A percentile compares a stretch with the other conserved stretches of the same genome.
Conservation (phyloP, 129 eudicot species). For the Ambrosia artemisiifolia region DNA sequence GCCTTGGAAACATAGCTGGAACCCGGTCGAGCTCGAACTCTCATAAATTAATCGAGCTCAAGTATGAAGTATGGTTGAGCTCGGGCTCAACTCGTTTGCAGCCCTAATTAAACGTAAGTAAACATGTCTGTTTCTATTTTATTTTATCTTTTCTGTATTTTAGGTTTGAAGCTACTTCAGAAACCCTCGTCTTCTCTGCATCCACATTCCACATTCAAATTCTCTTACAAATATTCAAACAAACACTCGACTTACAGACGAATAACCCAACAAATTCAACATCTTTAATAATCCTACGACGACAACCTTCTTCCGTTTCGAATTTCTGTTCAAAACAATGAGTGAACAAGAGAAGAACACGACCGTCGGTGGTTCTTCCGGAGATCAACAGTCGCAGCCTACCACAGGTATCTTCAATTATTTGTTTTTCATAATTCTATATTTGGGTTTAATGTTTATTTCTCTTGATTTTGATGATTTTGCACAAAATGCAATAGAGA, state of each 20-base stretch:
- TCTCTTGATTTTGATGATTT: not conserved
- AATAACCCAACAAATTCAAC: not conserved
- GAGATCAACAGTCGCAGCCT: constrained; percentile 23
- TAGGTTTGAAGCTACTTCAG: constrained; percentile 1
- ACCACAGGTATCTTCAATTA: constrained; percentile 17
- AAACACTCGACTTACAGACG: not conserved
- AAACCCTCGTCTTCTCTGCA: constrained; percentile 13
- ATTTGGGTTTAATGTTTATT: not conserved
- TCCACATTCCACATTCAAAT: not conserved
- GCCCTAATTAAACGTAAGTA: no score
- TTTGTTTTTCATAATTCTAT: not conserved
- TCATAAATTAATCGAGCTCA: no score
- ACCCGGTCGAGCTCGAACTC: no score
- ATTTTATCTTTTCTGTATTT: no score
- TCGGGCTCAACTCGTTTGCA: no score
- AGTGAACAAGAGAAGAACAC: constrained; percentile 4
- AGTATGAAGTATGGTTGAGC: no score
- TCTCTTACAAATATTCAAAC: not conserved
- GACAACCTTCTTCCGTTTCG: not conserved
- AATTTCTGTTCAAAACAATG: constrained; percentile 19
- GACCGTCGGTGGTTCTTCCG: constrained; percentile 6
- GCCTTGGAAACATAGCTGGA: no score
- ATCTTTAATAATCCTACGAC: constrained; percentile 1
- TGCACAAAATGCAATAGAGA: not conserved
- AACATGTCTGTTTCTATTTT: no score